phyloP scores from a whole-genome alignment of 148 eudicot species.

The Chenopodium suecicum region DNA sequence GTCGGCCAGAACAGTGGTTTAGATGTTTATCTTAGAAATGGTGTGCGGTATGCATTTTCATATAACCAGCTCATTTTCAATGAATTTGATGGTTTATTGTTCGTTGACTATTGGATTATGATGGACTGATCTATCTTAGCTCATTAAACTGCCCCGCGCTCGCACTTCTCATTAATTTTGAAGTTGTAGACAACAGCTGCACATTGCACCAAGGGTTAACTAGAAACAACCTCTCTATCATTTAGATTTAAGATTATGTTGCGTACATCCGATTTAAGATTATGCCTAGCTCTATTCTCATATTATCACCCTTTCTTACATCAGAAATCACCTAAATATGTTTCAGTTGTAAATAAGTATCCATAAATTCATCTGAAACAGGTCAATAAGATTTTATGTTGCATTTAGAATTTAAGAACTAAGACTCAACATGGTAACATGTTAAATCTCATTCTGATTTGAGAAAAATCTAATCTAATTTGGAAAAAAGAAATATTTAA shows the following conservation, averaged over 20 bases:
- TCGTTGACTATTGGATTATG: neutral
- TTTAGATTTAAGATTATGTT: too few relatives aligned
- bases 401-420: neutral
- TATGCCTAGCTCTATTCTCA: neutral
- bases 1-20: neutral
- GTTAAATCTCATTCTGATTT: neutral
- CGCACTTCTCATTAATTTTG: neutral
- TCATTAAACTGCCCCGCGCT: neutral
- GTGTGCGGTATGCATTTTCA: neutral
- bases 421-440: neutral
- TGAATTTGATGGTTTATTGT: neutral
- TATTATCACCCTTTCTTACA: neutral
- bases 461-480: neutral
- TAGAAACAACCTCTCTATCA: neutral
- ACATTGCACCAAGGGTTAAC: neutral
- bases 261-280: neutral
- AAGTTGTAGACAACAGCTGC: too few relatives aligned
- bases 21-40: neutral
- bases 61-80: neutral
- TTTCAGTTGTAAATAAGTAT: neutral
- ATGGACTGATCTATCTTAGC: neutral
- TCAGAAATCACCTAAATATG: neutral
- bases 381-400: neutral
- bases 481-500: neutral
- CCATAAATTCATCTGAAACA: neutral